A percentile compares a stretch with the other conserved stretches of the same genome.
Conservation (phyloP, 2,329 filamentous ascomycete genomes). For the Neofusicoccum sp. region DNA sequence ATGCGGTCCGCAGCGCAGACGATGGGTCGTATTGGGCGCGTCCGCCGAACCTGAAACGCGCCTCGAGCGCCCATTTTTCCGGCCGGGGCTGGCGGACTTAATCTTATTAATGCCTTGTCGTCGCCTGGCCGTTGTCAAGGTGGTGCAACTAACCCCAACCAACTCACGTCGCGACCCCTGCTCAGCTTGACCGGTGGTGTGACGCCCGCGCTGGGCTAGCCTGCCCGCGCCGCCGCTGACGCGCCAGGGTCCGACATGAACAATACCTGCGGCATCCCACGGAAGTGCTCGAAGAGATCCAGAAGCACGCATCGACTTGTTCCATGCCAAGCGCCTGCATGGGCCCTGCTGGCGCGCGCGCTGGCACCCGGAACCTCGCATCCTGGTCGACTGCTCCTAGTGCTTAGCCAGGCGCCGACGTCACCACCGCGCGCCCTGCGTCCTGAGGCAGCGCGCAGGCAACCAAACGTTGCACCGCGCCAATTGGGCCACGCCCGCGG, state of each 20-base stretch:
- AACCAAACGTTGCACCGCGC: conserved; percentile 2
- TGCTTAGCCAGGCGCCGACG: conserved; percentile 6
- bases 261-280: conserved; percentile 2
- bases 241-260: background rate
- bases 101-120: conserved; percentile 14
- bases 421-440: background rate
- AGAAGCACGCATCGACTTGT: background rate
- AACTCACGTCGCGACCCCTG: conserved; percentile 13
- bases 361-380: background rate
- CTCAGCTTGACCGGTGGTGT: conserved; percentile 7
- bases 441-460: background rate
- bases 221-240: background rate
- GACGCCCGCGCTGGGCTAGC: conserved; percentile 2
- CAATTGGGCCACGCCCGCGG: background rate
- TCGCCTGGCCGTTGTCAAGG: conserved; percentile 7
- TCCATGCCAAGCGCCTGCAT: background rate
- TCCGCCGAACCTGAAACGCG: background rate
- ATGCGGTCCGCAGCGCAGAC: background rate
- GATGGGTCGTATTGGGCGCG: background rate
- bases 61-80: conserved; percentile 7
- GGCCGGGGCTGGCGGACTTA: conserved; percentile 13
- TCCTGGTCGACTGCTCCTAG: conserved; percentile 7
- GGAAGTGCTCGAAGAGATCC: conserved; percentile 1
- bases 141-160: conserved; percentile 16
- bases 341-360: background rate